These are phyloP conservation scores for Phaseolus lunatus DNA, from an alignment of 306 rosid species.

Conservation along the genomic window DNA sequence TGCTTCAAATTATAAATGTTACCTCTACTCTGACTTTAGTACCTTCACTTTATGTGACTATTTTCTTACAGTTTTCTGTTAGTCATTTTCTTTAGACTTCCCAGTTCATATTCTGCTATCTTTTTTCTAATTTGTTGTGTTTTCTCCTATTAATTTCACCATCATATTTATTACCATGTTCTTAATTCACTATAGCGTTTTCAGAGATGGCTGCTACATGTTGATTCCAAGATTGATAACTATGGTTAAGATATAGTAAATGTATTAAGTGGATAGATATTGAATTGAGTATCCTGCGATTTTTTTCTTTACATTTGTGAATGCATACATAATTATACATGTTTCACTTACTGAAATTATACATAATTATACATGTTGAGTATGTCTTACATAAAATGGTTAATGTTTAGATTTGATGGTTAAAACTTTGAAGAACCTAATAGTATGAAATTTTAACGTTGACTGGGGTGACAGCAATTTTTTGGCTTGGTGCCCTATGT, in stretches of 20 bases:
- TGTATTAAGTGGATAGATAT: not conserved
- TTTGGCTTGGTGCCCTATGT: conserved; percentile 30
- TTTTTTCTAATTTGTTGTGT: no score
- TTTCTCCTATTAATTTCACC: no score
- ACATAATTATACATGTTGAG: no score
- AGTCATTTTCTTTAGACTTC: not conserved
- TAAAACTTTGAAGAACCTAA: not conserved
- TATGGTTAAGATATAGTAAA: not conserved
- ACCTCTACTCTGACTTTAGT: not conserved
- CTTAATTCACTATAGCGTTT: no score
- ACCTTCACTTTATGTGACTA: no score
- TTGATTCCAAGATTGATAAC: not conserved
- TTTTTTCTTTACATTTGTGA: not conserved
- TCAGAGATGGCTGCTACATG: not conserved
- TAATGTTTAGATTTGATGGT: not conserved
- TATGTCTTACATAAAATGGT: conserved; percentile 5
- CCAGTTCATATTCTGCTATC: not conserved
- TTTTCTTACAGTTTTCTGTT: no score
- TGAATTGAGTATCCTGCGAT: not conserved
- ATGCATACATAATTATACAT: not conserved
- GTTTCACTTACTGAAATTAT: conserved; percentile 3
- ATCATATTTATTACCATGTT: no score
- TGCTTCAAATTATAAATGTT: not conserved
- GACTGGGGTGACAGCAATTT: not conserved
- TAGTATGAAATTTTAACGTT: not conserved